Evolutionary conservation across 108 stramenopile species (phyloP).

Genomic region (Aurantiochytrium sp.): DNA sequence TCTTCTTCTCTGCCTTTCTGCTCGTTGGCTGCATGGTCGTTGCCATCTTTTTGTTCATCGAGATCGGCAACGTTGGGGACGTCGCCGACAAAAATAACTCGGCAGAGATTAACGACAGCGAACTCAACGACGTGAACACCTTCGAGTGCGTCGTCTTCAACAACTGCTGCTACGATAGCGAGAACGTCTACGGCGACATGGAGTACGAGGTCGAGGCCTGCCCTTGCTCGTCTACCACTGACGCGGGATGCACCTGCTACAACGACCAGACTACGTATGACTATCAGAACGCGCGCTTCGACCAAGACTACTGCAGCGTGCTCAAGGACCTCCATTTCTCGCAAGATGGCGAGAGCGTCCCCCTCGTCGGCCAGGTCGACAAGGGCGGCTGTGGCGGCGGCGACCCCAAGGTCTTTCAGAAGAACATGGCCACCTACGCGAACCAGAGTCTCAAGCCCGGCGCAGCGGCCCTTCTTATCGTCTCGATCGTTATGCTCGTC

Average conservation of each 20-base stretch:
- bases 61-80: neutral
- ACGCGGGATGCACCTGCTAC: neutral
- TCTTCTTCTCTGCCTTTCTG: neutral
- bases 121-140: neutral
- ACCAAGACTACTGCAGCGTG: neutral
- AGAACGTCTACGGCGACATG: neutral
- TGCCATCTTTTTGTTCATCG: neutral
- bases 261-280: neutral
- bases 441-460: neutral
- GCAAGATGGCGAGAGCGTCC: neutral
- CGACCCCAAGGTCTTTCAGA: constrained; percentile 16
- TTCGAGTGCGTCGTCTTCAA: constrained; percentile 4
- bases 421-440: neutral
- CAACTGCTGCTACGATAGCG: constrained; percentile 7
- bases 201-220: neutral
- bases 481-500: constrained; percentile 12
- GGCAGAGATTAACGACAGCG: neutral
- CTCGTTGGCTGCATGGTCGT: neutral
- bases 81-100: neutral
- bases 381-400: constrained; percentile 3
- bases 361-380: neutral
- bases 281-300: neutral
- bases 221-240: neutral
- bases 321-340: neutral
- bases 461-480: neutral